Evolutionary conservation across 2,329 filamentous ascomycete species (phyloP).

Genomic region (Thermochaetoides dissita): DNA sequence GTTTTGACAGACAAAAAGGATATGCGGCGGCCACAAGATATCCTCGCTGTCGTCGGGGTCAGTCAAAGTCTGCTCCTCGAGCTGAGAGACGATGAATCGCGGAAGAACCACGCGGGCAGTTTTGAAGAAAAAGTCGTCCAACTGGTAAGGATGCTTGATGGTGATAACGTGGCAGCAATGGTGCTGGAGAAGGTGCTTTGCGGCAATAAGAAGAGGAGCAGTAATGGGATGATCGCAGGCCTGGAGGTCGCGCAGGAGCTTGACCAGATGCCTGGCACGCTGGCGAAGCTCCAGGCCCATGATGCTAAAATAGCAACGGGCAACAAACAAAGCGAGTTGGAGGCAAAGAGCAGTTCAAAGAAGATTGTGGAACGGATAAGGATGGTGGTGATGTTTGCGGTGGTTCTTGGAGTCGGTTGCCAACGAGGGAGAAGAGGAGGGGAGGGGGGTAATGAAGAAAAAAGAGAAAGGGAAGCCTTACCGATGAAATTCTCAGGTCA

Average conservation of each 20-base stretch:
- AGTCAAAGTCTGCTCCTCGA: constrained; percentile 25
- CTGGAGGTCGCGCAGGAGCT: constrained; percentile 7
- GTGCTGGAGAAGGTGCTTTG: constrained; percentile 9
- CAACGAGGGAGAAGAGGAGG: too few species aligned
- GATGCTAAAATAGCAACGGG: too few species aligned
- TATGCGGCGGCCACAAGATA: constrained; percentile 19
- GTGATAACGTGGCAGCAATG: constrained; percentile 4
- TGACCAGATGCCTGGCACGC: constrained; percentile 7
- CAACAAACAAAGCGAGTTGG: not conserved
- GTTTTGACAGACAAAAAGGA: constrained; percentile 20
- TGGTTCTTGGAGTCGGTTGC: too few species aligned
- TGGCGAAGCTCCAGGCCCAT: constrained; percentile 2
- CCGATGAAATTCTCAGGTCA: too few species aligned
- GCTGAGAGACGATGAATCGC: constrained; percentile 27
- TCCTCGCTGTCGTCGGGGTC: constrained; percentile 13
- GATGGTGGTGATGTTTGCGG: too few species aligned
- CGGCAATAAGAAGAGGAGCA: constrained; percentile 6
- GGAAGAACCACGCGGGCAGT: constrained; percentile 12
- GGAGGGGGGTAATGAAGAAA: too few species aligned
- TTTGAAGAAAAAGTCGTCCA: not conserved
- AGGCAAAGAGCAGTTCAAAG: too few species aligned
- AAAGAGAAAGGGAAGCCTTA: too few species aligned
- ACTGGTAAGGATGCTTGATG: constrained; percentile 4
- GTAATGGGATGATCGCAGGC: constrained; percentile 5
- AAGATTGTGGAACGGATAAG: too few species aligned